These are phyloP conservation scores for Colletotrichum gigasporum DNA, from an alignment of 2,329 filamentous ascomycete species.

Conservation along the genomic window DNA sequence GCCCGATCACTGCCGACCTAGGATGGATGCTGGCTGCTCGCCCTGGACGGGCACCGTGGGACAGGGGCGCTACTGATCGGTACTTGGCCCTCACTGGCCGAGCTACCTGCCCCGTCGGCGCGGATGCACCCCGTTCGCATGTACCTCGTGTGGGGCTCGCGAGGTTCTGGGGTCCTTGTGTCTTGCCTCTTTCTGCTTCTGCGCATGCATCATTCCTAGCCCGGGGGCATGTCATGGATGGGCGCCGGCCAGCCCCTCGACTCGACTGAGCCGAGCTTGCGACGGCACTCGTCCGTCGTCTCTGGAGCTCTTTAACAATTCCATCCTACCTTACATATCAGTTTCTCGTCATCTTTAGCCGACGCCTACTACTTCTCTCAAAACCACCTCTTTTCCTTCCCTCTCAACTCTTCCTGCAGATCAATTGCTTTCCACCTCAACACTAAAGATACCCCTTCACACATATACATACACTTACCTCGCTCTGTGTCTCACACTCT, in stretches of 20 bases:
- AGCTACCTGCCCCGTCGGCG: constrained; percentile 12
- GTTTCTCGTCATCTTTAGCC: constrained; percentile 15
- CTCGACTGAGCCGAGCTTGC: constrained; percentile 29
- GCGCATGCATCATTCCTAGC: constrained; percentile 28
- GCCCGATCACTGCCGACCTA: constrained; percentile 45
- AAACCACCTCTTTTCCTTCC: not conserved
- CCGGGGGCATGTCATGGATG: constrained; percentile 21
- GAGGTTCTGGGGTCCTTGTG: constrained; percentile 14
- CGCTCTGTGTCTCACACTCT: constrained; percentile 18
- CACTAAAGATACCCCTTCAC: constrained; percentile 16
- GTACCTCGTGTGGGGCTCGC: constrained; percentile 17
- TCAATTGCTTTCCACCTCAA: constrained; percentile 2
- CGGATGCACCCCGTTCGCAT: not conserved
- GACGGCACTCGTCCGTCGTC: constrained; percentile 14
- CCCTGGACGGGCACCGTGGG: not conserved
- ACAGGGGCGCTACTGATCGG: not conserved
- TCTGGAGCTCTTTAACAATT: not conserved
- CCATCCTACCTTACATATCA: constrained; percentile 2
- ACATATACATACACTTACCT: constrained; percentile 1
- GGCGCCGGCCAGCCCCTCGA: constrained; percentile 25
- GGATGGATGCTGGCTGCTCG: constrained; percentile 18
- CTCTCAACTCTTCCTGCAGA: not conserved
- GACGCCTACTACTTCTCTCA: constrained; percentile 10
- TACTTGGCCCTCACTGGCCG: not conserved
- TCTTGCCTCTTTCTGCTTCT: constrained; percentile 25